Base-by-base conservation (phyloP, 1,139 yeast genomes). In the Yamadazyma pseudoaaseri region DNA sequence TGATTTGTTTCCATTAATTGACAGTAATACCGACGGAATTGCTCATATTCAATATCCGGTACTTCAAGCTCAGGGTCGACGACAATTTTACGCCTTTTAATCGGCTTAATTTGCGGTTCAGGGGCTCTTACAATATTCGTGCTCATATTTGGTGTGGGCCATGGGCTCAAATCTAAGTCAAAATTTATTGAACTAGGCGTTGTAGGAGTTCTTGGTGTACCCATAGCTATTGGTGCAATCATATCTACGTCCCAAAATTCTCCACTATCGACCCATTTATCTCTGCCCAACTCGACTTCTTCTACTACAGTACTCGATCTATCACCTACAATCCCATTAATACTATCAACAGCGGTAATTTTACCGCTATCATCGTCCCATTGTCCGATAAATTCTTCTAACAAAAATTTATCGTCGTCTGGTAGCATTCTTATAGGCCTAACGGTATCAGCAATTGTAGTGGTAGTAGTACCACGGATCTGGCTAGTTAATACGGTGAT, bases 401-500 rank as follows among this genome's bases (percentile, higher is more conserved):
- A 17, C 8, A 31, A 16, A 21, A 38, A 38, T 16, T 29, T n/a
- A 6, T 35, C 26, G 26, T 38, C 39, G 12, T 36, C 42, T 9
- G 14, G 15, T 13, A 38, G 25, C 15, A 38, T 17, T 3, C 20
- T 6, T 3, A 33, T 18, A 13, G 26, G 31, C 20, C 16, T 25
- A 13, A 11, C 15, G 9, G 15, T 10, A 10, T 32, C 25, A 4
- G 4, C 26, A 5, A n/a, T 12, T 42, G 17, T 18, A 18, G 27
- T 6, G 21, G 29, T n/a, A n/a, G 29, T 16, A 9, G 13, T 6
- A 15, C 27, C 16, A 5, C 10, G 17, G 16, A 25, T 6, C 27
- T 14, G 27, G 27, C 27, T 16, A 7, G 10, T 21, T 3, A 60
- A 35, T 35, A 72, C 78, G 39, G 56, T 54, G 31, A 55, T 58